Evolutionary conservation across 768 basidiomycete genomes (phyloP).

Genomic region (Russula abietina): DNA sequence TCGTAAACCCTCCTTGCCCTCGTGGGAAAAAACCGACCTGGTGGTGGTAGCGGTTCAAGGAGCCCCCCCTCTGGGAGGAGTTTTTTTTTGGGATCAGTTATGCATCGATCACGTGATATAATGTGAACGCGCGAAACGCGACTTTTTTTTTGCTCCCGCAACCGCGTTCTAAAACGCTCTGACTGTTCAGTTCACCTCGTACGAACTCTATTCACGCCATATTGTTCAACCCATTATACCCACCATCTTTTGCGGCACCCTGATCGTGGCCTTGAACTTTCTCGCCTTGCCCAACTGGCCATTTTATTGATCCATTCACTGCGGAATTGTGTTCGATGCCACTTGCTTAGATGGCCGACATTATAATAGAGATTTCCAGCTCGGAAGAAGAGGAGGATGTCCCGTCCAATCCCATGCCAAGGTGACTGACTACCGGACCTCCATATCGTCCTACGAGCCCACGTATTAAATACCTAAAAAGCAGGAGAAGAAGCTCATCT

Average conservation of each 20-base stretch:
- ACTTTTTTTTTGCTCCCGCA: too few species aligned
- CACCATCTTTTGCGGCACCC: too few species aligned
- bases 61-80: too few species aligned
- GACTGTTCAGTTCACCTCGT: not conserved
- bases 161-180: not conserved
- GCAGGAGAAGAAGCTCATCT: constrained; percentile 11
- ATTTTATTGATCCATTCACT: not conserved
- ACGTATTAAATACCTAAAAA: not conserved
- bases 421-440: not conserved
- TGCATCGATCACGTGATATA: not conserved
- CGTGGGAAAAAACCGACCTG: too few species aligned
- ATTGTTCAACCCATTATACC: not conserved
- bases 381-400: constrained; percentile 13
- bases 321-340: not conserved
- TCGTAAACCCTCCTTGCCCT: too few species aligned
- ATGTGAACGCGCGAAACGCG: too few species aligned
- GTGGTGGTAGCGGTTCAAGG: too few species aligned
- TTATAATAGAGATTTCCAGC: constrained; percentile 7
- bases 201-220: not conserved
- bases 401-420: not conserved
- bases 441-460: not conserved
- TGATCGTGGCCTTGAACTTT: not conserved
- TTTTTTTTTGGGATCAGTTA: too few species aligned
- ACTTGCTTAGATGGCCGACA: not conserved
- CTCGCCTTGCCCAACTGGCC: not conserved